These are phyloP conservation scores for Dothistroma septosporum DNA, from an alignment of 2,329 filamentous ascomycete species.

Conservation along the genomic window DNA sequence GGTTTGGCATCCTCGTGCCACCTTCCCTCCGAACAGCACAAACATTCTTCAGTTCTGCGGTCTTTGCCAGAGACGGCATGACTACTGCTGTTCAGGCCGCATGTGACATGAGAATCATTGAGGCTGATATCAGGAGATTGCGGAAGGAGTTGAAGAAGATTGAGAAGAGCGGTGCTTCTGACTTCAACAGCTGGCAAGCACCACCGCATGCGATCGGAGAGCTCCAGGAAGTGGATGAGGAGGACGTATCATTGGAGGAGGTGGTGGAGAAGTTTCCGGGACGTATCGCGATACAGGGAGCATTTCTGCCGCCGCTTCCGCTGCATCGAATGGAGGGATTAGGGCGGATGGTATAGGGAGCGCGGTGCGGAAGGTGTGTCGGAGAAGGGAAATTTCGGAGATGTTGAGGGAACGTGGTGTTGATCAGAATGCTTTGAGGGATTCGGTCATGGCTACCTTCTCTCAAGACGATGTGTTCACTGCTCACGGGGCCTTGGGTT, in stretches of 20 bases:
- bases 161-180: conserved; percentile 18
- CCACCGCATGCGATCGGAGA: neutral
- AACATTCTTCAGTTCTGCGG: conserved; percentile 49
- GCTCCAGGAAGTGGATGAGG: neutral
- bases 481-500: too few species aligned
- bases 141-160: conserved; percentile 46
- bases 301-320: too few species aligned
- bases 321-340: neutral
- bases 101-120: conserved; percentile 59
- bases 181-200: neutral
- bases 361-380: too few species aligned
- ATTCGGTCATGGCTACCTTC: too few species aligned
- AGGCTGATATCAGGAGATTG: conserved; percentile 62
- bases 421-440: too few species aligned
- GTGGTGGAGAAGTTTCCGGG: neutral
- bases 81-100: conserved; percentile 56
- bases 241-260: neutral
- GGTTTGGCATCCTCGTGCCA: conserved; percentile 54
- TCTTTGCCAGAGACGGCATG: conserved; percentile 55
- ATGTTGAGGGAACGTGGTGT: too few species aligned
- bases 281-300: too few species aligned
- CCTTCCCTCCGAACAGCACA: conserved; percentile 55
- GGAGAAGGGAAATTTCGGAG: too few species aligned
- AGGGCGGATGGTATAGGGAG: too few species aligned
- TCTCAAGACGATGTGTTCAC: too few species aligned